Conservation (phyloP, 148 eudicot genomes). For the Mesembryanthemum crystallinum region DNA sequence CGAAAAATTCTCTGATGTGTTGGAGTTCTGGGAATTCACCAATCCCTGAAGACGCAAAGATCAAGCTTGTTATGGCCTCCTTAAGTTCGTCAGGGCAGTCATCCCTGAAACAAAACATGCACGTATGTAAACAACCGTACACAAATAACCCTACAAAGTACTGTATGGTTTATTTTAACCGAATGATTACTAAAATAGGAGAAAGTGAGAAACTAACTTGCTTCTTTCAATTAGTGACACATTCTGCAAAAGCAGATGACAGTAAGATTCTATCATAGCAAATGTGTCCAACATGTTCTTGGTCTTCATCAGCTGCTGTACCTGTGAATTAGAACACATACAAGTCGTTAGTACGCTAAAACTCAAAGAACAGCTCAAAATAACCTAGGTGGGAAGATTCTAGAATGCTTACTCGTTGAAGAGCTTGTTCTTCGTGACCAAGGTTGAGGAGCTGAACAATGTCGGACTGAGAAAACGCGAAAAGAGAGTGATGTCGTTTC, state of each 20-base stretch:
- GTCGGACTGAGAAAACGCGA: constrained; percentile 48
- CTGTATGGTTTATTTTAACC: background rate
- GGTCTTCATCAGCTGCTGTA: constrained; percentile 56
- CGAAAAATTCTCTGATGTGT: constrained; percentile 42
- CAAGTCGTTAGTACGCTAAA: background rate
- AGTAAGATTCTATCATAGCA: constrained; percentile 26
- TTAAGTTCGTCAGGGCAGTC: constrained; percentile 45
- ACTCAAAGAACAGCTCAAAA: background rate
- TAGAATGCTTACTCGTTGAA: constrained; percentile 46
- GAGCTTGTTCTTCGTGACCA: constrained; percentile 52
- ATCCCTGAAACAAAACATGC: constrained; percentile 33
- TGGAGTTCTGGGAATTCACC: constrained; percentile 60
- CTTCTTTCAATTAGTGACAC: constrained; percentile 24
- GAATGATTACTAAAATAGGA: too few species aligned
- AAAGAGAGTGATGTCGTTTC: constrained; percentile 50
- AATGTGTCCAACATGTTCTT: constrained; percentile 46
- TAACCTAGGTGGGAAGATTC: background rate
- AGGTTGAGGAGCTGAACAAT: constrained; percentile 56
- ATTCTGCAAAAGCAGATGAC: constrained; percentile 23
- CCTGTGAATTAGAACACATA: constrained; percentile 28
- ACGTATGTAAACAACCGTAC: background rate
- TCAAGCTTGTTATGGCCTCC: constrained; percentile 55
- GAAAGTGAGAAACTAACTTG: constrained; percentile 19
- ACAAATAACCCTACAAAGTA: background rate
- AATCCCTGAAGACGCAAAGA: constrained; percentile 55